Base-by-base conservation (phyloP, 257 asterid genomes). In the Forsythia viridissima region DNA sequence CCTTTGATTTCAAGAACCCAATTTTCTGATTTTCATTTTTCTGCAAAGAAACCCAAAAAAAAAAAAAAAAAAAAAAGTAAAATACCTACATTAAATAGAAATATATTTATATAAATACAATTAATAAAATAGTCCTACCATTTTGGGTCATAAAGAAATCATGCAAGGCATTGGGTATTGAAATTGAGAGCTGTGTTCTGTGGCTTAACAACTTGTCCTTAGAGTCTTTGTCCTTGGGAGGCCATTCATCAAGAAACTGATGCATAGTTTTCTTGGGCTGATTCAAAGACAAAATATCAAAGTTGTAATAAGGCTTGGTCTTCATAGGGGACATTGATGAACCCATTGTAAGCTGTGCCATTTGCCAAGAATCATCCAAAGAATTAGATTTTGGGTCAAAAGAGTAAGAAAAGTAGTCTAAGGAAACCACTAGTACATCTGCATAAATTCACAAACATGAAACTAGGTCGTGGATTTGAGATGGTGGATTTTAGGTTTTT, bases 261-360 rank as follows among this genome's bases (percentile, higher is more conserved):
- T 93, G 99, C 97, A 93, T 92, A 0, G 91, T 95, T 85, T 92
- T 91, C 93, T 92, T 91, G 36, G 92, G 92, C 72, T 84, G 91
- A 16, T 80, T 61, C 34, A 30, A 30, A 30, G 34, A 30, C 34
- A 30, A 1, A 6, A 74, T 51, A 21, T 71, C 65, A n/a, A 57
- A 61, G 48, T 73, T 57, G 57, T 77, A 80, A 30, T 81, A 73
- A 3, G 83, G 70, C 6, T 11, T 46, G 12, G 10, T 15, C 5
- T 46, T 46, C 52, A 46, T 30, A 30, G 34, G 34, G 34, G 34
- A 30, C 34, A 30, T 30, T 30, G 34, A 30, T 30, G 93, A 85
- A 70, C 90, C 88, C 89, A 88, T 86, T 57, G 90, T 81, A 5
- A 91, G 85, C 66, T 89, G 84, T 21, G 89, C 77, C 61, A 87